phyloP scores from a whole-genome alignment of 179 eudicot species.

The Silene noctiflora region DNA sequence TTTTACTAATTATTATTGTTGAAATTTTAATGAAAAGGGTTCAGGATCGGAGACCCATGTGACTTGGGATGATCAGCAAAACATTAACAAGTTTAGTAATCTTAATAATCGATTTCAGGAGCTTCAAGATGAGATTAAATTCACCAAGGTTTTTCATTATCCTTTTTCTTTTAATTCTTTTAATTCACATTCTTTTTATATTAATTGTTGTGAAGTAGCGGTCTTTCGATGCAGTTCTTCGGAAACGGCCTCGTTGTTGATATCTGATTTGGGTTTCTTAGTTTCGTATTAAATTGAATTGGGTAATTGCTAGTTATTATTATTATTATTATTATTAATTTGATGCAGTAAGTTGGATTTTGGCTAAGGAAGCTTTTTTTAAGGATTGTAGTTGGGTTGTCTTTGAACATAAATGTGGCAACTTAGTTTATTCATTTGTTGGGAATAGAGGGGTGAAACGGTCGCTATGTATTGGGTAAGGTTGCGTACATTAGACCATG shows the following conservation, averaged over 20 bases:
- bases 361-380: no score
- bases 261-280: constrained; percentile 1
- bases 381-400: no score
- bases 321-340: no score
- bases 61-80: constrained; percentile 99
- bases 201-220: neutral
- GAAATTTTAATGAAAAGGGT: constrained; percentile 37
- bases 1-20: neutral
- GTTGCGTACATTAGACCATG: no score
- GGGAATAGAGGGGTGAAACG: no score
- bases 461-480: no score
- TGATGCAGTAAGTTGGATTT: no score
- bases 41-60: constrained; percentile 74
- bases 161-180: neutral
- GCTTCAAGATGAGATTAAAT: constrained; percentile 77
- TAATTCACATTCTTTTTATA: neutral
- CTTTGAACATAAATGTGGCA: no score
- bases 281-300: constrained; percentile 9
- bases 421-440: no score
- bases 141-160: constrained; percentile 52
- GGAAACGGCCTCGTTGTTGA: neutral
- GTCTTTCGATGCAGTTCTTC: no score
- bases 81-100: constrained; percentile 86
- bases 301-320: constrained; percentile 5
- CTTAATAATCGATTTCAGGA: constrained; percentile 84